Evolutionary conservation across 140 eudicot genomes (phyloP).

Genomic region (Senecio squalidus): DNA sequence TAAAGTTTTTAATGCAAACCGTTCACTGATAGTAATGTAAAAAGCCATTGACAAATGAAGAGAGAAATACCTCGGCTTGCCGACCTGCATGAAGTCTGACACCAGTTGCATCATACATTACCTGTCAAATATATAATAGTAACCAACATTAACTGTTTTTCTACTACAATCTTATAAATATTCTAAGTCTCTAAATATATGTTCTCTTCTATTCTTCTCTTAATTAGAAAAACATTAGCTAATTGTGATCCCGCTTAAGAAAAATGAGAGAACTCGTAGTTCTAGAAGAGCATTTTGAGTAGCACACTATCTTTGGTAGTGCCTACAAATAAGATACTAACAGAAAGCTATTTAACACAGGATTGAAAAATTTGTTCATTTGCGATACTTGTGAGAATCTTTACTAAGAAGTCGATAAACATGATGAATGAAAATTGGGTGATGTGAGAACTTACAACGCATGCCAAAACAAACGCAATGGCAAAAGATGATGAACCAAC

Average conservation of each 20-base stretch:
- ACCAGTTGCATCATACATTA: slow-evolving; percentile 95
- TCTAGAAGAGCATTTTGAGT: slow-evolving; percentile 8
- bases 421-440: slow-evolving; percentile 33
- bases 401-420: slow-evolving; percentile 26
- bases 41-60: not conserved
- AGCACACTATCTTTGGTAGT: slow-evolving; percentile 2
- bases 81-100: slow-evolving; percentile 96
- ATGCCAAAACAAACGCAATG: slow-evolving; percentile 75
- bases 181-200: not conserved
- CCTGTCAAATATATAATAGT: slow-evolving; percentile 35
- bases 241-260: not conserved
- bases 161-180: not conserved
- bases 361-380: too few species aligned
- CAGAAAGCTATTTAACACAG: not conserved
- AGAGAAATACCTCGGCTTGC: slow-evolving; percentile 72
- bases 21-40: not conserved
- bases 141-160: not conserved
- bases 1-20: not conserved
- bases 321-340: slow-evolving; percentile 8
- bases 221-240: too few species aligned
- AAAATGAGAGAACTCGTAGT: not conserved
- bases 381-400: not conserved
- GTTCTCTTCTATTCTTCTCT: not conserved
- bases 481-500: slow-evolving; percentile 60
- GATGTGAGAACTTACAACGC: slow-evolving; percentile 62